Conservation (phyloP, 805 yeast species). For the Suhomyces faveliae region DNA sequence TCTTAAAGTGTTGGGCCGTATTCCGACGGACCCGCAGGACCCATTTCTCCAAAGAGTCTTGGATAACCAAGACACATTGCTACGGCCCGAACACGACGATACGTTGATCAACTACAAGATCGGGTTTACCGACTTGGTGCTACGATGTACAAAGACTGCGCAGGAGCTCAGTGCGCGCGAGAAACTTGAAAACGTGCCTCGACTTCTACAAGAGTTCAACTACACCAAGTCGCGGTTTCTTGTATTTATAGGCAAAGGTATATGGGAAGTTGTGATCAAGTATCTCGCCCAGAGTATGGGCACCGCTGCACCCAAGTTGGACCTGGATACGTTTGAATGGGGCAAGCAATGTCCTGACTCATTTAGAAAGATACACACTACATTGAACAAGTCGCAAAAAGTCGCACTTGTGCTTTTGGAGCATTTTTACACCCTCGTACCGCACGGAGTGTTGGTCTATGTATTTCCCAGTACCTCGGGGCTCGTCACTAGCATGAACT, state of each 20-base stretch:
- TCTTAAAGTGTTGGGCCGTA: constrained; percentile 9
- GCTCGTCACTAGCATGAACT: constrained; percentile 52
- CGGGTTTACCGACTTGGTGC: constrained; percentile 72
- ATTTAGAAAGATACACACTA: not conserved
- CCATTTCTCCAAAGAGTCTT: constrained; percentile 13
- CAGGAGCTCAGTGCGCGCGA: constrained; percentile 52
- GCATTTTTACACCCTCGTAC: constrained; percentile 8
- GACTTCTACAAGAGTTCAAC: constrained; percentile 46
- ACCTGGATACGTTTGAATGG: constrained; percentile 45
- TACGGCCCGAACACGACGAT: constrained; percentile 41
- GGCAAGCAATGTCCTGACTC: constrained; percentile 38
- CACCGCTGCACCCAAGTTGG: constrained; percentile 24
- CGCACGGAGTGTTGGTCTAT: constrained; percentile 32
- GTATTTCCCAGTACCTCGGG: constrained; percentile 78
- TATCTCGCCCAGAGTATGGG: constrained; percentile 23
- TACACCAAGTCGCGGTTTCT: constrained; percentile 39
- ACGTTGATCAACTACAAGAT: constrained; percentile 42
- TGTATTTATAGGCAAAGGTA: constrained; percentile 70
- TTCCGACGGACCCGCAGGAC: constrained; percentile 9
- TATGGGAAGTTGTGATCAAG: constrained; percentile 61
- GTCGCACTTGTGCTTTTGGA: not conserved
- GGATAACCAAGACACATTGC: constrained; percentile 13
- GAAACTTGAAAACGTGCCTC: constrained; percentile 53
- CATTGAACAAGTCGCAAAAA: not conserved
- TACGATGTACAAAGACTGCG: constrained; percentile 60